Evolutionary conservation across 371 early-diverging fungal species (phyloP).

Genomic region (Encephalitozoon cuniculi): DNA sequence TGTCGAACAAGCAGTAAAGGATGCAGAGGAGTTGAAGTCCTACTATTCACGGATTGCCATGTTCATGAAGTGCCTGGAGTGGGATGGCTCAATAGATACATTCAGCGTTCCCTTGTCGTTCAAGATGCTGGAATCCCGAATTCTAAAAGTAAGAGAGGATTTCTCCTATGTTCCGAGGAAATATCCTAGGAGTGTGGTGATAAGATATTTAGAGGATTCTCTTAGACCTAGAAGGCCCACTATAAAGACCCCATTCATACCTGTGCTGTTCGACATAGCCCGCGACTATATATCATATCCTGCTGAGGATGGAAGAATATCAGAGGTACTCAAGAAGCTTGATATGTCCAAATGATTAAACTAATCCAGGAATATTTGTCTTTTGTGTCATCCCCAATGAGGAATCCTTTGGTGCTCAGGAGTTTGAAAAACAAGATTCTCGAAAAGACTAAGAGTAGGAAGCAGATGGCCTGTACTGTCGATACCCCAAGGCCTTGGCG

Average conservation of each 20-base stretch:
- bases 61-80: neutral
- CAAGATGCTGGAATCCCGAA: neutral
- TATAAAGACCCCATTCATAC: conserved; percentile 40
- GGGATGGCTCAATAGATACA: neutral
- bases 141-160: neutral
- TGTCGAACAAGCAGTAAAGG: conserved; percentile 6
- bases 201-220: neutral
- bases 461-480: too few relatives aligned
- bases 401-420: neutral
- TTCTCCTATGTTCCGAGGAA: neutral
- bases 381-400: neutral
- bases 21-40: neutral
- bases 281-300: conserved; percentile 53
- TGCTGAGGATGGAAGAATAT: conserved; percentile 7
- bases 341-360: conserved; percentile 4
- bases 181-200: neutral
- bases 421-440: neutral
- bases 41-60: neutral
- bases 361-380: neutral
- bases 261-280: conserved; percentile 51
- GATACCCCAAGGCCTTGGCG: neutral
- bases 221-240: neutral
- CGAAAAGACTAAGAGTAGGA: neutral
- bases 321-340: conserved; percentile 3
- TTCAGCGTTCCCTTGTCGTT: neutral